Conservation (phyloP, 306 rosid genomes). For the Pyrus pyrifolia region DNA sequence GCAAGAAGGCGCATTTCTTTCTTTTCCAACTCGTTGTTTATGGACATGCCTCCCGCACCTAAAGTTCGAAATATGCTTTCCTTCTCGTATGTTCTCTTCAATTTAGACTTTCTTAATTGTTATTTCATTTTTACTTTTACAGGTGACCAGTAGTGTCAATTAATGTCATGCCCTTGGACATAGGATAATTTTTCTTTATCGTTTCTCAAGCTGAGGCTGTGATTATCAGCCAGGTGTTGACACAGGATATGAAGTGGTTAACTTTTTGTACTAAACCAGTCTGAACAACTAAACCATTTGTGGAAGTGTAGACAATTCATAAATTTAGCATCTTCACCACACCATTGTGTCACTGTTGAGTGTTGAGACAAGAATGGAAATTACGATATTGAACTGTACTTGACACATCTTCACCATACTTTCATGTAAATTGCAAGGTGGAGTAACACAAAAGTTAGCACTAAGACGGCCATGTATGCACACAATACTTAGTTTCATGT, state of each 20-base stretch:
- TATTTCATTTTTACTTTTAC: background rate
- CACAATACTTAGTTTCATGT: background rate
- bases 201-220: background rate
- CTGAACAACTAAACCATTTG: background rate
- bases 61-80: slow-evolving; percentile 93
- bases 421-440: background rate
- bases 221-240: background rate
- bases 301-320: background rate
- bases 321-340: background rate
- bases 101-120: slow-evolving; percentile 1
- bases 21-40: slow-evolving; percentile 92
- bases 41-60: slow-evolving; percentile 96
- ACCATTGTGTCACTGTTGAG: background rate
- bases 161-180: background rate
- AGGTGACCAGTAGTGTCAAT: background rate
- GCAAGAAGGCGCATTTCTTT: slow-evolving; percentile 90
- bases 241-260: background rate
- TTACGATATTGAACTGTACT: background rate
- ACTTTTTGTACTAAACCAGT: background rate
- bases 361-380: background rate
- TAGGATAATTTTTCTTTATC: background rate
- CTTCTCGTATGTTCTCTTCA: slow-evolving; percentile 67
- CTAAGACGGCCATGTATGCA: no score
- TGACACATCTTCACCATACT: background rate
- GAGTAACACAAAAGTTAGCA: background rate